Evolutionary conservation across 1,284 basidiomycete species (phyloP), one percentile per base, ranked within the genome.

Genomic region (Moesziomyces sp.): DNA sequence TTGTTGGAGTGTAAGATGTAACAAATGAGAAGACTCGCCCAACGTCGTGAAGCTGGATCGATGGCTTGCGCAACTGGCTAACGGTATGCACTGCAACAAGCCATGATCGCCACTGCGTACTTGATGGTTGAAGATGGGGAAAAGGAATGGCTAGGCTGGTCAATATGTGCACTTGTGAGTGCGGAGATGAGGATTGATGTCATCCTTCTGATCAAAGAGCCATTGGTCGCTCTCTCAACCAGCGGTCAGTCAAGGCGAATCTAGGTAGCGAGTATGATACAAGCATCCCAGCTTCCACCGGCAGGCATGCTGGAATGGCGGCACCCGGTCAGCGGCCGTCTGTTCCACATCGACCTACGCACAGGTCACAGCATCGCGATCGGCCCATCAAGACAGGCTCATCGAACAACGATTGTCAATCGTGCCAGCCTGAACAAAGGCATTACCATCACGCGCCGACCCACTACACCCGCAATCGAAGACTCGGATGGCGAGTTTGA

Each of bases 331-430:
- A 63, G 42, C 7, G 66, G 66, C n/a, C 55, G 48, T 7, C 45
- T 52, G n/a, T 69, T 69, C 21, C 56, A 59, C 21, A 55, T 69
- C 18, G 66, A 69, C 54, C 52, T 46, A 28, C 60, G 66, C 10
- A 69, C 66, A 3, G 66, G 66, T 16, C 52, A 69, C 23, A 69
- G 60, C 45, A 26, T 62, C 16, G 34, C 66, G n/a, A 49, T 52
- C 1, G 24, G 40, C 35, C 10, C 13, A 11, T 4, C 2, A 14
- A 38, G 35, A 18, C 35, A 26, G 24, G 13, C 38, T 16, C 19
- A 24, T 35, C 16, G 30, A 3, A 14, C 21, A 5, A 23, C 13
- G 3, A 24, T 35, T 13, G 59, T 63, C 34, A 30, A 63, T 45
- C 60, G 60, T 8, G 24, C 45, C 5, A 48, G 14, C 24, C 26